Evolutionary conservation across 2,329 filamentous ascomycete genomes (phyloP), one percentile per base, ranked within the genome.

Genomic region (Zymoseptoria brevis): DNA sequence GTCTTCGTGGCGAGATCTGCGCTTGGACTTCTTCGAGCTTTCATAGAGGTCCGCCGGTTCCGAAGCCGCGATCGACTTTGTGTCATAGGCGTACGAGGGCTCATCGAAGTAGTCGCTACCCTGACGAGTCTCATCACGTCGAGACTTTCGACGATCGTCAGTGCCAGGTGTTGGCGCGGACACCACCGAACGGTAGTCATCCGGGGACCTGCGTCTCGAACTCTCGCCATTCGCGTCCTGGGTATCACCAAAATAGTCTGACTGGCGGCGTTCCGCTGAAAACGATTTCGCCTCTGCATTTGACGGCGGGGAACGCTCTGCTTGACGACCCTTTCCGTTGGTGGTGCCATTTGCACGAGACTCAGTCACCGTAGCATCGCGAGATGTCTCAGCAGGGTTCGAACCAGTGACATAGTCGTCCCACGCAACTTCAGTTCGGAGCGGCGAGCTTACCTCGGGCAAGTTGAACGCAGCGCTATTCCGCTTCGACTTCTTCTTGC

Each of bases 401-500:
- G 13, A n/a, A 19, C 56, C 58, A 8, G 57, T 71, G 19, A 77
- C 68, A 56, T 78, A 77, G 58, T 79, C 77, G 19, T 78, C 71
- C 56, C 74, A 74, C 24, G 74, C 73, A 56, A 77, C 70, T 59
- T 79, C 76, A n/a, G 75, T 72, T 26, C 76, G 68, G 35, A 79
- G 68, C 5, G 76, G 77, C 24, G 76, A 78, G 58, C 74, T 74
- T 8, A 75, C 70, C 19, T 72, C 71, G 8, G 72, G 70, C 22
- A 75, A 74, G 35, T 75, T 75, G 61, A 74, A 77, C 29, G 68
- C 71, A 55, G 72, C 70, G 57, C 75, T 77, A 53, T 73, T 71
- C 41, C 77, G 72, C 67, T 77, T 80, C 41, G 67, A 68, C 66
- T 73, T 80, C 57, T 76, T 78, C 68, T 76, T 80, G 49, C 73